These are phyloP conservation scores for Kalanchoe fedtschenkoi DNA, from an alignment of 164 flowering plant species.

Conservation along the genomic window DNA sequence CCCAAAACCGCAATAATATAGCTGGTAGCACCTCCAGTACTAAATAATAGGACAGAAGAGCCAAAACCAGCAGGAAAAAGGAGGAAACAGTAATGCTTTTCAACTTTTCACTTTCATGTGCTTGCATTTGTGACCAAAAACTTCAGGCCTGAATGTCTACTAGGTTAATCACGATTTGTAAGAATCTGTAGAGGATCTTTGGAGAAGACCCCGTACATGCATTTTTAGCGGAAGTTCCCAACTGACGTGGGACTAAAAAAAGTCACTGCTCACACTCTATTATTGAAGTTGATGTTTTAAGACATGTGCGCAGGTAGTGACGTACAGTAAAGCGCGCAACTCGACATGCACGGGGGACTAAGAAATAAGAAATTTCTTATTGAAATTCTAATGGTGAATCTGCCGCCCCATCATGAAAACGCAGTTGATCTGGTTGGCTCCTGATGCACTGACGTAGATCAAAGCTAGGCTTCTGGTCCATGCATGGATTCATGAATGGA, in stretches of 20 bases:
- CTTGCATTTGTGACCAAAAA: constrained; percentile 6
- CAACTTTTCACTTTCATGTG: not conserved
- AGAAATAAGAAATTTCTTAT: not conserved
- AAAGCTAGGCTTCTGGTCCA: constrained; percentile 1
- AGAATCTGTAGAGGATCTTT: constrained; percentile 3
- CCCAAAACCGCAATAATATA: not conserved
- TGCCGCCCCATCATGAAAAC: not conserved
- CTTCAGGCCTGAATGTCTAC: constrained; percentile 6
- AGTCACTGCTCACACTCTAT: not conserved
- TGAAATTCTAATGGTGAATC: not conserved
- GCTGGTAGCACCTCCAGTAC: not conserved
- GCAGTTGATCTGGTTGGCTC: not conserved
- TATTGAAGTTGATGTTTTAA: not conserved
- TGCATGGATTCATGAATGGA: not conserved
- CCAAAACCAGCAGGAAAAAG: not conserved
- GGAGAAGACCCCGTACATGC: not conserved
- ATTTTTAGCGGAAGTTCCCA: too few relatives aligned
- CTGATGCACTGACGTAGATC: not conserved
- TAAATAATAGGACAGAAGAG: not conserved
- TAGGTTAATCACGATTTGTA: constrained; percentile 5
- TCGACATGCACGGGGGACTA: not conserved
- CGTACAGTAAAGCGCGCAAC: constrained; percentile 1
- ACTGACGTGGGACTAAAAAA: too few relatives aligned
- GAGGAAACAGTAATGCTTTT: not conserved
- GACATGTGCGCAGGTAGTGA: not conserved